Percentiles rank a stretch among this genome's conserved stretches.
phyloP scores from a whole-genome alignment of 1,284 basidiomycete genomes.

The Pisolithus thermaeus region DNA sequence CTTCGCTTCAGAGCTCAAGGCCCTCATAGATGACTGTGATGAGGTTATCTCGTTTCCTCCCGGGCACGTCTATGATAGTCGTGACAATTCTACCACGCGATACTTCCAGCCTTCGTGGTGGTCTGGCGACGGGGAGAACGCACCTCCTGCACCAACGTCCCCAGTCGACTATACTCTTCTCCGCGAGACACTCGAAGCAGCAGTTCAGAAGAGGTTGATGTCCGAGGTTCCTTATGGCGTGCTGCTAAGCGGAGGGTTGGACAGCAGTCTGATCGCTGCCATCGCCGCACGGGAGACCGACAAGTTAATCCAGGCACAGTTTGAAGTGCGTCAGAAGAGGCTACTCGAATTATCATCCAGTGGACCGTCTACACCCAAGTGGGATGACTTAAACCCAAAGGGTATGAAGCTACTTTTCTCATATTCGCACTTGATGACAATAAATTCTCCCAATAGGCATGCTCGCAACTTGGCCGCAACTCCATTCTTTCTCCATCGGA shows the following conservation, averaged over 20 bases:
- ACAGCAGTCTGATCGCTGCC: constrained; percentile 93
- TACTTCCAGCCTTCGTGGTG: constrained; percentile 90
- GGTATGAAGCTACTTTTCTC: constrained; percentile 33
- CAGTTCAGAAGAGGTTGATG: constrained; percentile 96
- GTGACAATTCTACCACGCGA: constrained; percentile 66
- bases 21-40: constrained; percentile 90
- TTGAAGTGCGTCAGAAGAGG: constrained; percentile 60
- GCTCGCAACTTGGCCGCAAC: constrained; percentile 89
- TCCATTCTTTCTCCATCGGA: constrained; percentile 98
- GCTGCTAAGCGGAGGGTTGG: constrained; percentile 90
- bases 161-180: constrained; percentile 67
- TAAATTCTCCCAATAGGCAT: constrained; percentile 38
- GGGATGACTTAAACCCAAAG: constrained; percentile 42
- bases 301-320: constrained; percentile 80
- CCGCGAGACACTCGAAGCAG: constrained; percentile 82
- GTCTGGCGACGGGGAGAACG: constrained; percentile 63
- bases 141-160: constrained; percentile 52
- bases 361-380: constrained; percentile 53
- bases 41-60: constrained; percentile 95
- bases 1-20: constrained; percentile 97
- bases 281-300: constrained; percentile 98
- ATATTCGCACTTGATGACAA: background rate
- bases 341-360: constrained; percentile 43
- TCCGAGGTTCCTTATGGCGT: constrained; percentile 99
- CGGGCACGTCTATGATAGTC: constrained; percentile 91